Conservation (phyloP, 768 basidiomycete species). For the Phylloporus sp. region DNA sequence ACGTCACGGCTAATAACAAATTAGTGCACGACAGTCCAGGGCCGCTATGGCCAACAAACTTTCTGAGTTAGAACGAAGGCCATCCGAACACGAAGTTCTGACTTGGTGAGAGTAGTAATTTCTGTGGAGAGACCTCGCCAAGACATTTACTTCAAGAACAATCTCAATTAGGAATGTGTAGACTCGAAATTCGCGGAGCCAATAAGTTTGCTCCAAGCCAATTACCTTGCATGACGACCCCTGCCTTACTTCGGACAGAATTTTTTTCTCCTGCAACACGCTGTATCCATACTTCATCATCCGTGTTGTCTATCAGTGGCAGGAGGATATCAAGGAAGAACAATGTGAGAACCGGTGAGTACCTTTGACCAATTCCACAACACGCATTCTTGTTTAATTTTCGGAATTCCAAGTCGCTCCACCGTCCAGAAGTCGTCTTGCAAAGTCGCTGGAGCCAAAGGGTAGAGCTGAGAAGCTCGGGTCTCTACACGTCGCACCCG, state of each 20-base stretch:
- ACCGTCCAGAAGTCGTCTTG: slow-evolving; percentile 26
- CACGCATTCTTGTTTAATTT: not conserved
- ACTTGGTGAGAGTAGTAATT: too few species aligned
- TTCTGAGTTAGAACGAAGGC: too few species aligned
- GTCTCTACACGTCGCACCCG: slow-evolving; percentile 23
- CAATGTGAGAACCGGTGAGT: slow-evolving; percentile 13
- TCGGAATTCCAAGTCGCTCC: slow-evolving; percentile 10
- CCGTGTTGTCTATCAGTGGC: slow-evolving; percentile 5
- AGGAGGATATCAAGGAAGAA: slow-evolving; percentile 13
- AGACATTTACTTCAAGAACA: too few species aligned
- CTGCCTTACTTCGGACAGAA: slow-evolving; percentile 4
- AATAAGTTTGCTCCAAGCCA: not conserved
- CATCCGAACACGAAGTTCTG: too few species aligned
- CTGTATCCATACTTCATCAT: slow-evolving; percentile 11
- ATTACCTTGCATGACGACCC: slow-evolving; percentile 6
- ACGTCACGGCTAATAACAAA: too few species aligned
- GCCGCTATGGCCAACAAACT: too few species aligned
- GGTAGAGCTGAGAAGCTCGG: slow-evolving; percentile 26
- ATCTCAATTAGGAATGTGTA: slow-evolving; percentile 10
- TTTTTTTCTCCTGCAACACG: not conserved
- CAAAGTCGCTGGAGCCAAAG: slow-evolving; percentile 25
- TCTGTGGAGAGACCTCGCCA: too few species aligned
- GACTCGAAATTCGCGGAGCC: not conserved
- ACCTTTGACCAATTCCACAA: not conserved
- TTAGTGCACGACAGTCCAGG: too few species aligned